Evolutionary conservation across 768 basidiomycete genomes (phyloP).

Genomic region (Trametes coccinea): DNA sequence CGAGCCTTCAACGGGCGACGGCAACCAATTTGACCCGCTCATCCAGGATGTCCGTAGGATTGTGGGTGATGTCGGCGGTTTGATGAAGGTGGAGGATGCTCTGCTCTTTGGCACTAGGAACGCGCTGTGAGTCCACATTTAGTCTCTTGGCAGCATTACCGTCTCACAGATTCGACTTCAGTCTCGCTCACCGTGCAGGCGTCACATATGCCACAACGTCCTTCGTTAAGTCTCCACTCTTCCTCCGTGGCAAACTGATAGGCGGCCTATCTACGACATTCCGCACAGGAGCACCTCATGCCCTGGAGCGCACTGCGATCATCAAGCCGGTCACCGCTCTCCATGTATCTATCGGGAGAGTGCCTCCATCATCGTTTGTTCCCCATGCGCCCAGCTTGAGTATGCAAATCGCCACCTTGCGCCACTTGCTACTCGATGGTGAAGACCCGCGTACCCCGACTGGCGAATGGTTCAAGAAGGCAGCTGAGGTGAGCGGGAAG

Average conservation of each 20-base stretch:
- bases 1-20: slow-evolving; percentile 74
- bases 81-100: slow-evolving; percentile 74
- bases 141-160: slow-evolving; percentile 1
- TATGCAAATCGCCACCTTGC: slow-evolving; percentile 76
- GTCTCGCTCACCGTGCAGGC: slow-evolving; percentile 62
- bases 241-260: slow-evolving; percentile 31
- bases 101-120: slow-evolving; percentile 68
- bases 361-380: slow-evolving; percentile 27
- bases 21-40: slow-evolving; percentile 57
- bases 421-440: slow-evolving; percentile 56
- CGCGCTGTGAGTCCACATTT: slow-evolving; percentile 55
- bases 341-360: slow-evolving; percentile 41
- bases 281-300: slow-evolving; percentile 40
- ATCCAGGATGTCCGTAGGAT: slow-evolving; percentile 46
- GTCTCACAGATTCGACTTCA: slow-evolving; percentile 28
- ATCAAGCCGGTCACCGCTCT: slow-evolving; percentile 46
- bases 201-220: slow-evolving; percentile 44
- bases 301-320: slow-evolving; percentile 44
- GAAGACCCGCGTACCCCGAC: slow-evolving; percentile 35
- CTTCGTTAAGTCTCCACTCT: slow-evolving; percentile 9
- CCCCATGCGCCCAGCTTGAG: slow-evolving; percentile 53
- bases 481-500: slow-evolving; percentile 32
- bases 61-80: slow-evolving; percentile 48
- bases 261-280: slow-evolving; percentile 47
- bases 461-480: slow-evolving; percentile 39